Conservation (phyloP, 1,284 basidiomycete species). For the Xerocomus alliaceus region DNA sequence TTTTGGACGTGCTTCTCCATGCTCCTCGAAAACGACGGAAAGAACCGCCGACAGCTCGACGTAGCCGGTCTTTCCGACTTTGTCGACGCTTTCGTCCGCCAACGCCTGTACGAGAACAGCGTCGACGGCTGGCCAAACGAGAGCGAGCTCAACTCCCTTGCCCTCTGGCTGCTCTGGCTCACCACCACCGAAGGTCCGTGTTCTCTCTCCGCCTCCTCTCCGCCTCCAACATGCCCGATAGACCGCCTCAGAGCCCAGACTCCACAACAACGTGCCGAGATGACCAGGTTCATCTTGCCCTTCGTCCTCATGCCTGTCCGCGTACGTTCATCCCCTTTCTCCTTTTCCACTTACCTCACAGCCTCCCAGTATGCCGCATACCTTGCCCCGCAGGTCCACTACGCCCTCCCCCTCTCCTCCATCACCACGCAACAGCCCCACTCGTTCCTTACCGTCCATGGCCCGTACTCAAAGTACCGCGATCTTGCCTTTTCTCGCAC, state of each 20-base stretch:
- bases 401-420: conserved; percentile 53
- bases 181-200: conserved; percentile 55
- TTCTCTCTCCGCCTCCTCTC: neutral
- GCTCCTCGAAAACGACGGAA: conserved; percentile 78
- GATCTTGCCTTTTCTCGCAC: conserved; percentile 35
- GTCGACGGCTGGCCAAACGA: conserved; percentile 65
- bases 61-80: conserved; percentile 56
- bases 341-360: conserved; percentile 7
- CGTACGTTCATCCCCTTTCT: conserved; percentile 40
- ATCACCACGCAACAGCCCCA: conserved; percentile 34
- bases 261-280: conserved; percentile 46
- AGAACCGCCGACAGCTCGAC: conserved; percentile 68
- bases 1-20: conserved; percentile 65
- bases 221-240: conserved; percentile 30
- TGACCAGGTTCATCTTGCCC: conserved; percentile 61
- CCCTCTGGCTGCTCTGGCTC: conserved; percentile 71
- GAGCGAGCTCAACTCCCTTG: conserved; percentile 54
- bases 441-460: conserved; percentile 58
- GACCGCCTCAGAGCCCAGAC: conserved; percentile 56
- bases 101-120: conserved; percentile 51
- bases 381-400: conserved; percentile 67
- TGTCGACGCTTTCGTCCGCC: conserved; percentile 53
- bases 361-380: conserved; percentile 57
- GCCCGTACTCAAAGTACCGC: conserved; percentile 64
- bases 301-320: conserved; percentile 61